phyloP scores from a whole-genome alignment of 1,139 yeast genomes.

The Kazachstania sp. region DNA sequence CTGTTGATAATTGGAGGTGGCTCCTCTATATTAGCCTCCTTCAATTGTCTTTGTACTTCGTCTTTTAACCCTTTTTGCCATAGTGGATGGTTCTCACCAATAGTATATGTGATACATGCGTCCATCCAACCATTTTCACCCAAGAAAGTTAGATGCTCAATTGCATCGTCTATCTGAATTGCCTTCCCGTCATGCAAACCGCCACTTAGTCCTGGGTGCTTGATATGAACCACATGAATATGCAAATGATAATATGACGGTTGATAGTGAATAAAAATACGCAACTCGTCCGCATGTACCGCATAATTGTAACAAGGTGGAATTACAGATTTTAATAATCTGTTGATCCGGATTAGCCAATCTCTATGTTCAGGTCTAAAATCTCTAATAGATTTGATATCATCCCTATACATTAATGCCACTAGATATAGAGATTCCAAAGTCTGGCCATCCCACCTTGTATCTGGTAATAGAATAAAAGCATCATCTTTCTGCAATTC shows the following conservation, averaged over 20 bases:
- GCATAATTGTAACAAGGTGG: slow-evolving; percentile 37
- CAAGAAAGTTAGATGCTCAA: slow-evolving; percentile 53
- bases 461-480: slow-evolving; percentile 61
- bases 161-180: slow-evolving; percentile 67
- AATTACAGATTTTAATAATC: slow-evolving; percentile 41
- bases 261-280: slow-evolving; percentile 80
- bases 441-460: slow-evolving; percentile 87
- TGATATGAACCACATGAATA: slow-evolving; percentile 72
- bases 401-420: slow-evolving; percentile 63
- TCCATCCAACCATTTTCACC: slow-evolving; percentile 46
- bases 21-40: slow-evolving; percentile 23
- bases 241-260: slow-evolving; percentile 97
- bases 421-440: slow-evolving; percentile 67
- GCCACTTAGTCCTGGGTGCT: slow-evolving; percentile 64
- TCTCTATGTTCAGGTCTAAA: slow-evolving; percentile 49
- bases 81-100: slow-evolving; percentile 71
- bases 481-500: slow-evolving; percentile 42
- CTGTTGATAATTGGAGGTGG: slow-evolving; percentile 10
- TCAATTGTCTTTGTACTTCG: slow-evolving; percentile 21
- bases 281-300: slow-evolving; percentile 37
- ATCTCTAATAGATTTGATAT: slow-evolving; percentile 69
- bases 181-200: slow-evolving; percentile 78
- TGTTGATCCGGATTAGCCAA: slow-evolving; percentile 43
- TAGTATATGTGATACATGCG: slow-evolving; percentile 43
- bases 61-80: slow-evolving; percentile 40